Evolutionary conservation across 2,329 filamentous ascomycete species (phyloP).

Genomic region (Paraconiothyrium sp.): DNA sequence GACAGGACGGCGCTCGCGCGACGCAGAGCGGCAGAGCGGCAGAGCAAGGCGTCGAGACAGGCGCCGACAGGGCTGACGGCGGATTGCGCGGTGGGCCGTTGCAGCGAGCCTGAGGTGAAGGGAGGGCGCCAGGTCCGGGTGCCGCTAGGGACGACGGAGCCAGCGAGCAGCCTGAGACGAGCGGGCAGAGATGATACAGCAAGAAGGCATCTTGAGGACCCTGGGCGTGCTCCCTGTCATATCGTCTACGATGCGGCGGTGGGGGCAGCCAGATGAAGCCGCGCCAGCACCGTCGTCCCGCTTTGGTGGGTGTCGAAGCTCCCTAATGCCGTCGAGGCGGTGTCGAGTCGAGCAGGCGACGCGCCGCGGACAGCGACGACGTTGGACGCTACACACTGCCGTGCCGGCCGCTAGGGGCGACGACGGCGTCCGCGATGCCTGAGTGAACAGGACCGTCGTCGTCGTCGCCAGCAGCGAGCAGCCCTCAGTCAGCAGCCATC

Average conservation of each 20-base stretch:
- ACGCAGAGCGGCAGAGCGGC: slow-evolving; percentile 18
- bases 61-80: slow-evolving; percentile 35
- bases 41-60: slow-evolving; percentile 32
- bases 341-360: slow-evolving; percentile 4
- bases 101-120: slow-evolving; percentile 18
- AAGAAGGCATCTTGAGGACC: slow-evolving; percentile 35
- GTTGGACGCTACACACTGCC: slow-evolving; percentile 24
- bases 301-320: slow-evolving; percentile 33
- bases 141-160: slow-evolving; percentile 20
- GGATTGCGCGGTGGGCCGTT: slow-evolving; percentile 34
- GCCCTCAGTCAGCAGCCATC: too few species aligned
- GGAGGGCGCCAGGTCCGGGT: not conserved
- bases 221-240: slow-evolving; percentile 35
- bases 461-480: too few species aligned
- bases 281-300: slow-evolving; percentile 7
- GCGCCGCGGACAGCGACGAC: slow-evolving; percentile 8
- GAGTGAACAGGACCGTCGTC: too few species aligned
- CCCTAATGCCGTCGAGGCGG: slow-evolving; percentile 32
- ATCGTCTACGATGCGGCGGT: slow-evolving; percentile 25
- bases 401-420: slow-evolving; percentile 21
- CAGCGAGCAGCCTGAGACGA: slow-evolving; percentile 39
- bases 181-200: slow-evolving; percentile 22
- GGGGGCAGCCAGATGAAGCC: slow-evolving; percentile 9
- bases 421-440: not conserved
- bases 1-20: slow-evolving; percentile 8